Evolutionary conservation across 495 filamentous ascomycete species (phyloP).

Genomic region (Penicillium dipodomyicola): DNA sequence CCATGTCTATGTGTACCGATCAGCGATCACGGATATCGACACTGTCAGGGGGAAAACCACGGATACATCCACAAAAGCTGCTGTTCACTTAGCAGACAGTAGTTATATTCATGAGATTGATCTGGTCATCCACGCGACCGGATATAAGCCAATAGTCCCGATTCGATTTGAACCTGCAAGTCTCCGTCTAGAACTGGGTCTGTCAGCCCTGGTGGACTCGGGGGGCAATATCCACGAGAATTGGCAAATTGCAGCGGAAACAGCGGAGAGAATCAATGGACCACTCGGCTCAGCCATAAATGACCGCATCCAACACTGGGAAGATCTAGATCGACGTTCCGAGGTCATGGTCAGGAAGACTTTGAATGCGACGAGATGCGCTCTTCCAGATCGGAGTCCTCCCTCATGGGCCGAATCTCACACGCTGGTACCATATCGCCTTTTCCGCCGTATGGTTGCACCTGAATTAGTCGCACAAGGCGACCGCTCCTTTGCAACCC

Average conservation of each 20-base stretch:
- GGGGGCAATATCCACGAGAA: background rate
- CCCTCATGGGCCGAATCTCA: conserved; percentile 22
- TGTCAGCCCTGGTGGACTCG: conserved; percentile 12
- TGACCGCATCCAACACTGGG: conserved; percentile 16
- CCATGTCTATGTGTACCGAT: conserved; percentile 30
- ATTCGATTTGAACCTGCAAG: conserved; percentile 44
- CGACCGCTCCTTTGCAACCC: conserved; percentile 59
- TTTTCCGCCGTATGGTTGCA: conserved; percentile 63
- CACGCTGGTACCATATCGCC: conserved; percentile 26
- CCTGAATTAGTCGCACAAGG: conserved; percentile 47
- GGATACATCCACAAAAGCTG: background rate
- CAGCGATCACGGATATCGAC: conserved; percentile 15
- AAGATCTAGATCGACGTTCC: conserved; percentile 13
- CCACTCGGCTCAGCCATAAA: background rate
- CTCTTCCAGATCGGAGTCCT: conserved; percentile 8
- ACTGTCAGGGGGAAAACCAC: background rate
- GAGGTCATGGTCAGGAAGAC: conserved; percentile 13
- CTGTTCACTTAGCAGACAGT: conserved; percentile 16
- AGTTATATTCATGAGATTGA: conserved; percentile 42
- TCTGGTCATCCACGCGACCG: conserved; percentile 38
- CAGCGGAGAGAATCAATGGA: background rate
- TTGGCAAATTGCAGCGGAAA: background rate
- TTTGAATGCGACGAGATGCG: conserved; percentile 13
- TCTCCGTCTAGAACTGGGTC: conserved; percentile 23
- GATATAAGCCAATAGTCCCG: conserved; percentile 62